A percentile compares a stretch with the other conserved stretches of the same genome.
These are phyloP conservation scores for Umbelopsis vinacea DNA, from an alignment of 192 early-diverging fungal genomes.

Conservation along the genomic window DNA sequence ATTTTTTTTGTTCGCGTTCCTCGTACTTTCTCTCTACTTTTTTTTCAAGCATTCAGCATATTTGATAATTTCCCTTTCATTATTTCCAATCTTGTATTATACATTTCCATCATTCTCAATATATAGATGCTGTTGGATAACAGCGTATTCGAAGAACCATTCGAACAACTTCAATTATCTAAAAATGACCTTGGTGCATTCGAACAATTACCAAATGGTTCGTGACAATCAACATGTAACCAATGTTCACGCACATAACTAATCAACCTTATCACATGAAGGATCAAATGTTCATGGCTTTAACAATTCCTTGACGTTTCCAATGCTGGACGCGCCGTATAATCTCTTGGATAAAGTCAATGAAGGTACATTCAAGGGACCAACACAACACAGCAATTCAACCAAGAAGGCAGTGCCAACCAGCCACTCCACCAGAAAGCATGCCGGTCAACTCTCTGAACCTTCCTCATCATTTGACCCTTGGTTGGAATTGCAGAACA, in stretches of 20 bases:
- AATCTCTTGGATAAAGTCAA: background rate
- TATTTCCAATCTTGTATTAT: background rate
- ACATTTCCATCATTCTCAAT: conserved; percentile 20
- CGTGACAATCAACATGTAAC: background rate
- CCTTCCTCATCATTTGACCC: background rate
- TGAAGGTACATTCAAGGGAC: too few relatives aligned
- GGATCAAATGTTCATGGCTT: background rate
- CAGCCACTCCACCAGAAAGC: background rate
- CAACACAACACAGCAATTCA: too few relatives aligned
- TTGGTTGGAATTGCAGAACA: background rate
- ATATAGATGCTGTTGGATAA: conserved; percentile 21
- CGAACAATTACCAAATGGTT: conserved; percentile 4
- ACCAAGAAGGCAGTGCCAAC: background rate
- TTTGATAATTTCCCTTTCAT: conserved; percentile 8
- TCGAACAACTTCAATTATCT: conserved; percentile 9
- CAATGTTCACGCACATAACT: too few relatives aligned
- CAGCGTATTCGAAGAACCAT: conserved; percentile 20
- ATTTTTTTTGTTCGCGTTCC: too few relatives aligned
- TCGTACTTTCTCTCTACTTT: too few relatives aligned
- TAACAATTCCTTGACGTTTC: background rate
- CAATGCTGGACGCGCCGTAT: background rate
- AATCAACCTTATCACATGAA: background rate
- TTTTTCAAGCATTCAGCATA: background rate
- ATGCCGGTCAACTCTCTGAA: background rate
- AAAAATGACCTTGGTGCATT: conserved; percentile 1